These are phyloP conservation scores for Mycosarcoma maydis DNA, from an alignment of 1,284 basidiomycete species.

Conservation along the genomic window DNA sequence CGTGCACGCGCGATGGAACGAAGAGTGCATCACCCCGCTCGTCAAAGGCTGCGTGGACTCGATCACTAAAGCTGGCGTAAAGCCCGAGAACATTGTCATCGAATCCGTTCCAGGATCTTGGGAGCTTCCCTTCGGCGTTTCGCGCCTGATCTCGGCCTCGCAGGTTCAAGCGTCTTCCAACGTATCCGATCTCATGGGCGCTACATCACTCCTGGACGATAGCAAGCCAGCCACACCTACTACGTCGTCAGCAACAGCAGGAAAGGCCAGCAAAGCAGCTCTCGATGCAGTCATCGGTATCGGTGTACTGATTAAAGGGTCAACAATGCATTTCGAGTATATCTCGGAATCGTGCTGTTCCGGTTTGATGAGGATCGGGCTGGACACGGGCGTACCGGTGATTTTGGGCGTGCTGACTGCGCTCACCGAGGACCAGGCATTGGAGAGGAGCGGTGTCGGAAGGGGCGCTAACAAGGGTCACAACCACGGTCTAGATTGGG, in stretches of 20 bases:
- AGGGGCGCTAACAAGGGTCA: constrained; percentile 77
- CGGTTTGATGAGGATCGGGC: constrained; percentile 89
- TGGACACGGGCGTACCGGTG: constrained; percentile 93
- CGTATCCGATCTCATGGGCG: constrained; percentile 81
- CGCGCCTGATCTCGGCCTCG: constrained; percentile 77
- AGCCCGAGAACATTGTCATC: constrained; percentile 86
- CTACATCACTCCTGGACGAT: constrained; percentile 68
- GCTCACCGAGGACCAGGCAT: constrained; percentile 90
- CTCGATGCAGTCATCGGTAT: constrained; percentile 94
- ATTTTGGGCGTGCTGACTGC: constrained; percentile 96
- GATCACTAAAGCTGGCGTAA: constrained; percentile 84
- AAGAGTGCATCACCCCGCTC: constrained; percentile 82
- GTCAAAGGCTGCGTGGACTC: constrained; percentile 79
- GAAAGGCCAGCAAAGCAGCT: constrained; percentile 36
- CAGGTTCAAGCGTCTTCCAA: constrained; percentile 79
- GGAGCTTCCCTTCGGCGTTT: constrained; percentile 61
- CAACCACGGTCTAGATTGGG: constrained; percentile 98
- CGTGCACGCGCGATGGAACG: constrained; percentile 77
- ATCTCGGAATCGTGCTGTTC: constrained; percentile 92
- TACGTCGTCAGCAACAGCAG: constrained; percentile 5
- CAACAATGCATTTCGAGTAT: constrained; percentile 72
- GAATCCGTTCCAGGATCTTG: constrained; percentile 84
- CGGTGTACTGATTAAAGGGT: constrained; percentile 92
- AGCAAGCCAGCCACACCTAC: constrained; percentile 24
- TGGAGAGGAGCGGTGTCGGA: constrained; percentile 84